These are phyloP conservation scores for Monarda citriodora DNA, from an alignment of 305 asterid species.

Conservation along the genomic window DNA sequence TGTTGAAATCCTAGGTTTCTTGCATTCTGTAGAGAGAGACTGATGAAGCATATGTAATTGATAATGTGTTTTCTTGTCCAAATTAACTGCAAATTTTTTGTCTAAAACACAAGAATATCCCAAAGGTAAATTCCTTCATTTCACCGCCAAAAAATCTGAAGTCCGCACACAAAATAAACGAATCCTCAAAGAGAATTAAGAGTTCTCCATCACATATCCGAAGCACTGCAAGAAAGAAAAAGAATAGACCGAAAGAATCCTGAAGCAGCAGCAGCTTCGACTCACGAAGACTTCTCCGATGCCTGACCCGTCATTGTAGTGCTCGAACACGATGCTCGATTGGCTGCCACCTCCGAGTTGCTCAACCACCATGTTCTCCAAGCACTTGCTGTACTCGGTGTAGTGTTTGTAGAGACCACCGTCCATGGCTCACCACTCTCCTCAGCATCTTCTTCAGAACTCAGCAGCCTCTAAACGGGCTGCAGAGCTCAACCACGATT, in stretches of 20 bases:
- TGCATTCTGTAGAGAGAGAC: conserved; percentile 19
- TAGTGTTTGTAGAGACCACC: conserved; percentile 90
- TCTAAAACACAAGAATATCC: neutral
- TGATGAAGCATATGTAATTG: conserved; percentile 15
- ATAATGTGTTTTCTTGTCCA: conserved; percentile 12
- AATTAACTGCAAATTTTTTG: conserved; percentile 13
- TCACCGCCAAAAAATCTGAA: neutral
- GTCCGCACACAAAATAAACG: neutral
- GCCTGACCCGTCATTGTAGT: conserved; percentile 86
- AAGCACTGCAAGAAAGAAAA: neutral
- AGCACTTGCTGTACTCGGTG: conserved; percentile 65
- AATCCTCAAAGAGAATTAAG: neutral
- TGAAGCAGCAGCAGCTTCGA: neutral
- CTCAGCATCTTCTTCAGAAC: conserved; percentile 54
- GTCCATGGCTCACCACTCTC: conserved; percentile 64
- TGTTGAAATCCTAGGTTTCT: conserved; percentile 16
- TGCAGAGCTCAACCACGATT: conserved; percentile 73
- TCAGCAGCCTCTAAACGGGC: conserved; percentile 84
- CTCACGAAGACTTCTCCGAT: conserved; percentile 42
- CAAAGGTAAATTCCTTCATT: conserved; percentile 4
- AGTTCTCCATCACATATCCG: neutral
- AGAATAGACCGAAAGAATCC: neutral
- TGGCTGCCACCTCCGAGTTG: conserved; percentile 48
- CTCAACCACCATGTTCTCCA: conserved; percentile 62
- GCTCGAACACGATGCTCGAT: conserved; percentile 52